Conservation (phyloP, 2,329 filamentous ascomycete species). For the Claviceps purpurea region DNA sequence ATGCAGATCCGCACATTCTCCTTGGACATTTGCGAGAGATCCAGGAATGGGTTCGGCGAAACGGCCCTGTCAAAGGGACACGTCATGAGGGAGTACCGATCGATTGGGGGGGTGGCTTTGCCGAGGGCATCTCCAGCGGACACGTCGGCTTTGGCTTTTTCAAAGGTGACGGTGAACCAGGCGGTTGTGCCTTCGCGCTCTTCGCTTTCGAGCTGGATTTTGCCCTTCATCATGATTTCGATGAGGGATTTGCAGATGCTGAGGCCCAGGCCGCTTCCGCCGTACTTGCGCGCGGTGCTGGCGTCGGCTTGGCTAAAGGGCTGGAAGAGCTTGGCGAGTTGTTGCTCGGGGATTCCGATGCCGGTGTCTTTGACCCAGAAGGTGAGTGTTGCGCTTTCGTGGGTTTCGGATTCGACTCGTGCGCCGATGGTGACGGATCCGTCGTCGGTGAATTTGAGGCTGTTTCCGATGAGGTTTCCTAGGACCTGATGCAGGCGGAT, state of each 20-base stretch:
- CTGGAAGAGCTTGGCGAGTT: conserved; percentile 74
- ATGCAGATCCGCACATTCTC: conserved; percentile 79
- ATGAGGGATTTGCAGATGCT: conserved; percentile 93
- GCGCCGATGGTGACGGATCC: conserved; percentile 78
- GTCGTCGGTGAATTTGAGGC: conserved; percentile 82
- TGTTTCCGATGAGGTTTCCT: conserved; percentile 82
- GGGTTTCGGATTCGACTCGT: conserved; percentile 55
- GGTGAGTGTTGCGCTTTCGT: conserved; percentile 58
- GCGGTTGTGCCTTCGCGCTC: conserved; percentile 57
- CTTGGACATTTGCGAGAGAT: conserved; percentile 60
- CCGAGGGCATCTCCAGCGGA: conserved; percentile 40
- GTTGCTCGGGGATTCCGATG: conserved; percentile 75
- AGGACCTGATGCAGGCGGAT: conserved; percentile 55
- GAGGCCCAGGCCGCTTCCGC: conserved; percentile 78
- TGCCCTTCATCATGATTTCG: conserved; percentile 80
- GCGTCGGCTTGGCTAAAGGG: conserved; percentile 89
- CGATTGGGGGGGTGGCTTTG: conserved; percentile 22
- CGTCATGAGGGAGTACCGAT: conserved; percentile 19
- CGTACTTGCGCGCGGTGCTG: conserved; percentile 80
- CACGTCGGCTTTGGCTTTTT: conserved; percentile 57
- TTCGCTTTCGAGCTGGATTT: conserved; percentile 67
- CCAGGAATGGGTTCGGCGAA: conserved; percentile 37
- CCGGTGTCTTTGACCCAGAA: conserved; percentile 85
- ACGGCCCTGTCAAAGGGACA: conserved; percentile 23
- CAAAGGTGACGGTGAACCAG: conserved; percentile 75